Conservation (phyloP, 2,329 filamentous ascomycete genomes). For the Trichoderma aggressivum region DNA sequence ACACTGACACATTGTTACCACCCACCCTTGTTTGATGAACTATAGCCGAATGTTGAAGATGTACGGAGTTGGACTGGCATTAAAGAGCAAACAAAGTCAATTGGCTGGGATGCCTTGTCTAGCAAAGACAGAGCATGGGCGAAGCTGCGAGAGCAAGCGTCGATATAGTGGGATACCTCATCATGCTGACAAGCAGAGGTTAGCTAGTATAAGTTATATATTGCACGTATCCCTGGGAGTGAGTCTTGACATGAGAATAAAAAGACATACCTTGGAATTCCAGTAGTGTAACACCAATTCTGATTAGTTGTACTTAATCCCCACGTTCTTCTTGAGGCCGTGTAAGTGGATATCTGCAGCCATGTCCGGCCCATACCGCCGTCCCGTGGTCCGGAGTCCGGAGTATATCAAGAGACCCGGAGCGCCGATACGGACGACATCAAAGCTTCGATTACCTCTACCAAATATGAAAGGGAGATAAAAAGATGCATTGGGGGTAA, state of each 20-base stretch:
- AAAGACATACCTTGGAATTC: not conserved
- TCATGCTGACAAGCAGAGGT: not conserved
- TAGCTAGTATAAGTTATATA: not conserved
- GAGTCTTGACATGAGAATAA: not conserved
- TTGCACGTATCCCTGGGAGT: not conserved
- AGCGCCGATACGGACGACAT: not conserved
- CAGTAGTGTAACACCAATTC: not conserved
- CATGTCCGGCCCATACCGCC: not conserved
- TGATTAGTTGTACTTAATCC: not conserved
- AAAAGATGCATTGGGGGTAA: too few species aligned
- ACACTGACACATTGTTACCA: not conserved
- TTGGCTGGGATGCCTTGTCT: not conserved
- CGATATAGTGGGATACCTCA: not conserved
- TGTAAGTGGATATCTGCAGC: not conserved
- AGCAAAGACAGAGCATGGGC: not conserved
- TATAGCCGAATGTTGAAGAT: not conserved
- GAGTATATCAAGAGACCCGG: not conserved
- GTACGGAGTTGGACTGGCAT: not conserved
- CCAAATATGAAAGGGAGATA: not conserved
- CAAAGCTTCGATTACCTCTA: not conserved
- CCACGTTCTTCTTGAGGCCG: not conserved
- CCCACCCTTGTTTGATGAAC: not conserved
- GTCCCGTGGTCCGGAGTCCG: not conserved
- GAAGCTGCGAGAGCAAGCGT: not conserved
- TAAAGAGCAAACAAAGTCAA: not conserved